Evolutionary conservation across 1,284 basidiomycete genomes (phyloP).

Genomic region (Hortiboletus rubellus): DNA sequence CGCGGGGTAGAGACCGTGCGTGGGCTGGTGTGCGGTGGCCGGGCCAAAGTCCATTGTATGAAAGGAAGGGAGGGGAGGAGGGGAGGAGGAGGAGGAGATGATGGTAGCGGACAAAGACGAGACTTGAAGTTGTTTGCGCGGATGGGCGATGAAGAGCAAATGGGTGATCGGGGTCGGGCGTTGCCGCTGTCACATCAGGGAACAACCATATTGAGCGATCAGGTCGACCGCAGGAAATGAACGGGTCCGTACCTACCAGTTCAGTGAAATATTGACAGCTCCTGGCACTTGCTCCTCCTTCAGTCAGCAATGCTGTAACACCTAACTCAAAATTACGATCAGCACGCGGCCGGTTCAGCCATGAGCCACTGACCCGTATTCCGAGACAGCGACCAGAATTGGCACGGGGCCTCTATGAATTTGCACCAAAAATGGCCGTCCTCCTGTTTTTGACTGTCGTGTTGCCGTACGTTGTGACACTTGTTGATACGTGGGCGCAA

Average conservation of each 20-base stretch:
- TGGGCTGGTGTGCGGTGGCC: slow-evolving; percentile 30
- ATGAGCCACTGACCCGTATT: slow-evolving; percentile 18
- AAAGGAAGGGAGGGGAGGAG: slow-evolving; percentile 33
- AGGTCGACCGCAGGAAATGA: slow-evolving; percentile 17
- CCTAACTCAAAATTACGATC: slow-evolving; percentile 15
- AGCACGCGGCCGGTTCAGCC: slow-evolving; percentile 17
- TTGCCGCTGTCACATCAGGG: slow-evolving; percentile 44
- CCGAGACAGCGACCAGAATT: slow-evolving; percentile 11
- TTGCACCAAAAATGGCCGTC: slow-evolving; percentile 3
- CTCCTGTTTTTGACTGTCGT: background rate
- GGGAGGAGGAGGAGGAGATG: slow-evolving; percentile 17
- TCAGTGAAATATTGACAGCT: slow-evolving; percentile 11
- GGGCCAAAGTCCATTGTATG: slow-evolving; percentile 53
- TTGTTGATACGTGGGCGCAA: slow-evolving; percentile 16
- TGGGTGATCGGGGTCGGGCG: slow-evolving; percentile 55
- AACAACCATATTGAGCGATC: slow-evolving; percentile 34
- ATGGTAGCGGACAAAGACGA: slow-evolving; percentile 27
- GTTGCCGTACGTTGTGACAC: slow-evolving; percentile 10
- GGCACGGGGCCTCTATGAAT: background rate
- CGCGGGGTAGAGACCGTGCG: slow-evolving; percentile 49
- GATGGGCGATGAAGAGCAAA: slow-evolving; percentile 36
- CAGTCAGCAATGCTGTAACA: slow-evolving; percentile 16
- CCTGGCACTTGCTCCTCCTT: background rate
- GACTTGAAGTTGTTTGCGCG: slow-evolving; percentile 24
- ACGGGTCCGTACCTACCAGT: slow-evolving; percentile 36